A percentile compares a stretch with the other conserved stretches of the same genome.
Evolutionary conservation across 73 alveolate species (phyloP).

Genomic region (Uronychia setigera): DNA sequence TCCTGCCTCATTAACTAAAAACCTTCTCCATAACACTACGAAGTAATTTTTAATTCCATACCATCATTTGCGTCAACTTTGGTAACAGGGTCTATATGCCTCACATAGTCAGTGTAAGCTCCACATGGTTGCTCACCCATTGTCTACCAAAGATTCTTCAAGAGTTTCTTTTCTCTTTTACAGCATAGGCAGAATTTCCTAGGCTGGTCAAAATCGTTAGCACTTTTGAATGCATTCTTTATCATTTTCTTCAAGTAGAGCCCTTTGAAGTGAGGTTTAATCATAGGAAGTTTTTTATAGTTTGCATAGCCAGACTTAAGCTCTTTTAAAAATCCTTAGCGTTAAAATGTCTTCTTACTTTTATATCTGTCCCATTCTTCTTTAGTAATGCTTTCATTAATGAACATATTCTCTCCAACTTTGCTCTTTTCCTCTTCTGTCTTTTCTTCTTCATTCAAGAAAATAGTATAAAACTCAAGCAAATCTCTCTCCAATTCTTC

Average conservation of each 20-base stretch:
- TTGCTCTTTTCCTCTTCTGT: too few species aligned
- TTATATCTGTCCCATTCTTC: too few species aligned
- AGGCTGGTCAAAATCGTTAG: neutral
- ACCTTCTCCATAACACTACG: slow-evolving; percentile 5
- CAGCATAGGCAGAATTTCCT: neutral
- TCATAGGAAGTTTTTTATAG: neutral
- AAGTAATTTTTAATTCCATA: too few species aligned
- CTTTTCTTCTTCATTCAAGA: too few species aligned
- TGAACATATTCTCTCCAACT: too few species aligned
- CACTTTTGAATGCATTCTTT: neutral
- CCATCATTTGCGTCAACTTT: too few species aligned
- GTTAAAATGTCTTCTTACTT: too few species aligned
- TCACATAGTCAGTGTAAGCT: slow-evolving; percentile 12
- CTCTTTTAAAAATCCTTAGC: neutral
- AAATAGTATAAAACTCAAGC: neutral
- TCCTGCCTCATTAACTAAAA: slow-evolving; percentile 2
- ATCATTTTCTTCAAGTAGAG: neutral
- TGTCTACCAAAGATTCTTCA: neutral
- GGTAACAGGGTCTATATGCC: neutral
- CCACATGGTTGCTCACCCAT: neutral
- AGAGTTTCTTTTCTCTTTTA: neutral
- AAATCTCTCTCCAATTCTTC: neutral
- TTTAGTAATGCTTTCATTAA: too few species aligned
- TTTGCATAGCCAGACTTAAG: neutral
- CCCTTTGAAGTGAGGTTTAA: neutral